phyloP scores from a whole-genome alignment of 345 rosid genomes.

The Eucalyptus fibrosa region DNA sequence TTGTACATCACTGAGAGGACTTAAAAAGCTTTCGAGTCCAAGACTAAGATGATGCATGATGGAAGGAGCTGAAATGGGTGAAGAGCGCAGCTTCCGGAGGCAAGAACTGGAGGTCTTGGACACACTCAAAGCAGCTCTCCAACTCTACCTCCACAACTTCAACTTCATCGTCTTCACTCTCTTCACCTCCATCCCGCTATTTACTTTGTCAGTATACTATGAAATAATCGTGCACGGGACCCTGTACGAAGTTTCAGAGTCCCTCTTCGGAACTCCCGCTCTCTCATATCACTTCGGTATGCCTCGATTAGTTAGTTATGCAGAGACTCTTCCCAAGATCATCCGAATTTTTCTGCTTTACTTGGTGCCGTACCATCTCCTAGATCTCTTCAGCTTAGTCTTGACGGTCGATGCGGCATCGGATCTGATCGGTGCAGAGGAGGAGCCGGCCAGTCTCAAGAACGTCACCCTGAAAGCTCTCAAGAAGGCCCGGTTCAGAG shows the following conservation, averaged over 20 bases:
- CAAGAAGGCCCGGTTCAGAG: background rate
- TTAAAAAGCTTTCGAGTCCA: background rate
- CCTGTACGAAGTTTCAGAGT: background rate
- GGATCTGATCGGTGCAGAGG: background rate
- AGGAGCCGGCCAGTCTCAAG: background rate
- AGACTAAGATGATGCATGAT: background rate
- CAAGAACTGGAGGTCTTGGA: background rate
- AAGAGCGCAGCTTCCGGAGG: background rate
- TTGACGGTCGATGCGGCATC: background rate
- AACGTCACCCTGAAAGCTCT: background rate
- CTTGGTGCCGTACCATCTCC: background rate
- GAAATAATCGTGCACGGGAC: background rate
- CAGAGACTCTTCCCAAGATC: background rate
- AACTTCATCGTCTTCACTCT: background rate
- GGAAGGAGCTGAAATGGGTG: background rate
- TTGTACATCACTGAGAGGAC: background rate
- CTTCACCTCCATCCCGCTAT: background rate
- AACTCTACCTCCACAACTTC: background rate
- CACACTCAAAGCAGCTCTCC: background rate
- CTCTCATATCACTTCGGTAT: background rate
- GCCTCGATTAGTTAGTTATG: background rate
- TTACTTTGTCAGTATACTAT: background rate
- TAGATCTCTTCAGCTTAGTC: background rate
- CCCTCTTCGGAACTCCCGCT: background rate
- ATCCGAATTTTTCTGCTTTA: background rate